Evolutionary conservation across 2,329 filamentous ascomycete species (phyloP).

Genomic region (Balansia obtecta): DNA sequence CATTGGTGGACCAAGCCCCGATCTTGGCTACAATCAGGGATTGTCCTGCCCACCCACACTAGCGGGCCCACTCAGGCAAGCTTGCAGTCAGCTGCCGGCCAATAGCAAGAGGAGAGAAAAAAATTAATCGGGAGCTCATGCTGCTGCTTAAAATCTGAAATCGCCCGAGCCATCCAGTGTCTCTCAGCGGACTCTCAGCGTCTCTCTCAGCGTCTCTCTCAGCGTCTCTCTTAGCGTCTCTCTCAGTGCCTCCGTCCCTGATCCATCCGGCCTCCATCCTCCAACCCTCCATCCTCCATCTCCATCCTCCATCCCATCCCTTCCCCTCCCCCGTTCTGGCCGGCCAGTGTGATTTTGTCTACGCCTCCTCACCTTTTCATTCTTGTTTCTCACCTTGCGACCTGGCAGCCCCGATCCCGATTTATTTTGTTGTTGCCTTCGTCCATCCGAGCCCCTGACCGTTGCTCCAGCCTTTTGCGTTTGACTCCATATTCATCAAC

Average conservation of each 20-base stretch:
- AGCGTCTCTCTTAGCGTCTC: no score
- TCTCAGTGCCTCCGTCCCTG: no score
- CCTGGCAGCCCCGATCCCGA: background rate
- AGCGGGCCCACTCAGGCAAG: slow-evolving; percentile 22
- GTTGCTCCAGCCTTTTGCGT: background rate
- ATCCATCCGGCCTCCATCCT: no score
- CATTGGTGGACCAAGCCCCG: slow-evolving; percentile 6
- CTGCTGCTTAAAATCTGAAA: slow-evolving; percentile 12
- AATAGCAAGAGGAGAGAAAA: slow-evolving; percentile 25
- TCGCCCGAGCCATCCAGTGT: slow-evolving; percentile 11
- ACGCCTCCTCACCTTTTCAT: background rate
- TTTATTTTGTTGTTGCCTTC: background rate
- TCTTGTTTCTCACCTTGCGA: slow-evolving; percentile 1
- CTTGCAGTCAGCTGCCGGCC: slow-evolving; percentile 20
- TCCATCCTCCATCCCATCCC: slow-evolving; percentile 2
- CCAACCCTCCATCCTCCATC: background rate
- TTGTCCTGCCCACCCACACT: slow-evolving; percentile 18
- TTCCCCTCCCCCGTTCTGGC: slow-evolving; percentile 9
- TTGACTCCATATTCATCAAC: background rate
- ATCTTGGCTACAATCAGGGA: slow-evolving; percentile 8
- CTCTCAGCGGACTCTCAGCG: no score
- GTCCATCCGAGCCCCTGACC: background rate
- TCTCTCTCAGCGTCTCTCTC: no score
- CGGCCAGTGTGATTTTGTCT: no score
- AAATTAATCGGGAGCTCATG: slow-evolving; percentile 24